Evolutionary conservation across 2,329 filamentous ascomycete genomes (phyloP), one percentile per base, ranked within the genome.

Genomic region (Coniochaeta sp.): DNA sequence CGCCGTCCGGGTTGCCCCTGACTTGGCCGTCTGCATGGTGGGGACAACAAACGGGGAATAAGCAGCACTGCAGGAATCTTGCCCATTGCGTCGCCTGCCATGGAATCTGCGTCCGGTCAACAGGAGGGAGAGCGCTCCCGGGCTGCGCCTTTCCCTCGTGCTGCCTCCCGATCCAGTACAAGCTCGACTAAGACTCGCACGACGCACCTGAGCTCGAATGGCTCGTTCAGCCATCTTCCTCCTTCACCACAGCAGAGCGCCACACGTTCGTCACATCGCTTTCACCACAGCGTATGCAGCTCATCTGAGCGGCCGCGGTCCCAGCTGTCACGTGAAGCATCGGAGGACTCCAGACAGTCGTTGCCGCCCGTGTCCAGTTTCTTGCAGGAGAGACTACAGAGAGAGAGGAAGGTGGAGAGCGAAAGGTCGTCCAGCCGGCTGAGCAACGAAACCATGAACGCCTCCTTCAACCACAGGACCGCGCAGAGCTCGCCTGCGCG

Each of bases 331-430:
- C 72, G 75, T 63, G 74, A 79, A 61, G 69, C 73, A 19, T 74
- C 73, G 42, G 71, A 72, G 32, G 79, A 82, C 22, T 70, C 74
- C 3, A 74, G 74, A 17, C 76, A 74, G 50, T 69, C 70, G 28
- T 63, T 71, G 3, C 67, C 68, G 1, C 73, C 75, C 0, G 70
- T 79, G 16, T 85, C 83, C 0, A 77, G 72, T 17, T 80, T 84
- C 57, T 72, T 86, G 2, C 82, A 83, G 55, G 82, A 85, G 66
- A 80, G 76, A 62, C 70, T 86, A n/a, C 77, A 79, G 55, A 78
- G 73, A 30, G 79, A 82, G 64, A 77, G 82, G 36, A 77, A 71
- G 58, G 74, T 75, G 0, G 82, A 84, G 64, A 75, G 73, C 56
- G 79, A 81, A 44, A 76, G 77, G 54, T 65, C 72, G 19, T 70